phyloP scores from a whole-genome alignment of 176 grass and related monocot genomes.

The Guadua angustifolia region DNA sequence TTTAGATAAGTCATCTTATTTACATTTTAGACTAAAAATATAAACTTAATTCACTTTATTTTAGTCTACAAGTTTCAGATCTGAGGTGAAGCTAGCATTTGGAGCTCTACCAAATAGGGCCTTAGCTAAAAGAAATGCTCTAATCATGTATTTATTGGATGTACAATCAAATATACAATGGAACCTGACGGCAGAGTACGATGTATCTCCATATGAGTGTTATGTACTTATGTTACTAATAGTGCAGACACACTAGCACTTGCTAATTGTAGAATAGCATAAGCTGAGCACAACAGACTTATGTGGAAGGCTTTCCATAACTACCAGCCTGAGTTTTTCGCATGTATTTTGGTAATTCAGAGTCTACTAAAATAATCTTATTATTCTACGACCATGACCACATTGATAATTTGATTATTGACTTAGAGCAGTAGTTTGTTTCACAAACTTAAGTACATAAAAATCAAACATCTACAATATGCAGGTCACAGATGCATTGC shows the following conservation, averaged over 20 bases:
- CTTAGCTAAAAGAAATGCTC: not conserved
- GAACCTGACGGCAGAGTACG: not conserved
- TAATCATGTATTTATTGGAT: not conserved
- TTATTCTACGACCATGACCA: not conserved
- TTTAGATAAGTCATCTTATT: no score
- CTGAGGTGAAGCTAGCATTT: no score
- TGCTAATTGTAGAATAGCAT: conserved; percentile 1
- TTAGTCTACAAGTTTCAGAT: no score
- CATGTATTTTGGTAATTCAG: not conserved
- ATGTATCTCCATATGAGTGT: not conserved
- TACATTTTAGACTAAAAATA: no score
- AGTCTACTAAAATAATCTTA: not conserved
- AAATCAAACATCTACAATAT: not conserved
- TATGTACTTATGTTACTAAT: not conserved
- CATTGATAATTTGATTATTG: conserved; percentile 20
- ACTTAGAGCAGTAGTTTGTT: conserved; percentile 25
- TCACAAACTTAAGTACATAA: not conserved
- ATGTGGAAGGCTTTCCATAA: not conserved
- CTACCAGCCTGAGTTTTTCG: not conserved
- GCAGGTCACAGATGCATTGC: not conserved
- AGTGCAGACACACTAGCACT: not conserved
- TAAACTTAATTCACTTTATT: no score
- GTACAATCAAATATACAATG: not conserved
- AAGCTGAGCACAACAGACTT: conserved; percentile 24
- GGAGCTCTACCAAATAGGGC: no score